Conservation (phyloP, 2,329 filamentous ascomycete species). For the Phaeosphaeriaceae sp. region DNA sequence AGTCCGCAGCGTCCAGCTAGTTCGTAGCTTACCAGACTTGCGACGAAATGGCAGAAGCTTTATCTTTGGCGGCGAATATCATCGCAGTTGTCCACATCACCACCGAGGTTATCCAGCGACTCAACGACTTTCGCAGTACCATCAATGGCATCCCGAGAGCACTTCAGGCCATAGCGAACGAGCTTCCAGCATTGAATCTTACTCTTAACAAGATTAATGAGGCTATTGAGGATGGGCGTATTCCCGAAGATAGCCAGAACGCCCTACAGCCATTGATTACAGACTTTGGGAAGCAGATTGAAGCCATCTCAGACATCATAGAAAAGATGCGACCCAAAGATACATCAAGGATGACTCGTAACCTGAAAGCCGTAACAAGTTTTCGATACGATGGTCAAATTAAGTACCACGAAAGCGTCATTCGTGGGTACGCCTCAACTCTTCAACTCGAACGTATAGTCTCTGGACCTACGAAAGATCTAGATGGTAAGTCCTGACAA, state of each 20-base stretch:
- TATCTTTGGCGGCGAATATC: background rate
- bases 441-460: background rate
- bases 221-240: background rate
- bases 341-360: background rate
- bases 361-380: background rate
- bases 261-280: background rate
- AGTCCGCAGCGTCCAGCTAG: background rate
- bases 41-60: background rate
- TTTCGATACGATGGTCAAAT: background rate
- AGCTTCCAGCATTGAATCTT: background rate
- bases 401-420: background rate
- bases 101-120: background rate
- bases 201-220: background rate
- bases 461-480: background rate
- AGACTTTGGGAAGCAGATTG: background rate
- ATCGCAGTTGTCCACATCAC: conserved; percentile 1
- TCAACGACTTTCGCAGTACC: background rate
- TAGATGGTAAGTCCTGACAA: background rate
- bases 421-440: background rate
- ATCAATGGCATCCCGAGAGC: background rate
- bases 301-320: background rate
- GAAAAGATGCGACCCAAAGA: background rate
- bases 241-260: background rate
- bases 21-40: background rate
- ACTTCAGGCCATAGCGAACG: background rate